Conservation (phyloP, 371 early-diverging fungal species). For the Blastocladiella emersonii region DNA sequence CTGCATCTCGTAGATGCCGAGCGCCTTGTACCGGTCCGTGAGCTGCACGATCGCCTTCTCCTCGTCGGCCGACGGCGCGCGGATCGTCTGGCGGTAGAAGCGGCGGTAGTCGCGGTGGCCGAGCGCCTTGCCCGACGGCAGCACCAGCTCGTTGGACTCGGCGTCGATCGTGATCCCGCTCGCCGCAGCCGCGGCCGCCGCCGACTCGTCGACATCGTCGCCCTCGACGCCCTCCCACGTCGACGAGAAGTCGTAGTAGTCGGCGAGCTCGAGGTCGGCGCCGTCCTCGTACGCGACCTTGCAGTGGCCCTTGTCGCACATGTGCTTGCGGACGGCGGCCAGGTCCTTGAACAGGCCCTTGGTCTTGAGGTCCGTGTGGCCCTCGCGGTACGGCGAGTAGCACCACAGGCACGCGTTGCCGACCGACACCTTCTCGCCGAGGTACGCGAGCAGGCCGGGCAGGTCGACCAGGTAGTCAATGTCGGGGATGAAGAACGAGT, state of each 20-base stretch:
- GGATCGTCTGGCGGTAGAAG: constrained; percentile 77
- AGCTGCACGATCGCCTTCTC: constrained; percentile 42
- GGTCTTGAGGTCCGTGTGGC: constrained; percentile 29
- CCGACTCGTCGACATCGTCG: neutral
- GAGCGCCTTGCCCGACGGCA: constrained; percentile 67
- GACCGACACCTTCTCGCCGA: constrained; percentile 85
- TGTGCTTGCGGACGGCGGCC: constrained; percentile 87
- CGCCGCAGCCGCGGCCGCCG: neutral
- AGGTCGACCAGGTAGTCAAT: constrained; percentile 80
- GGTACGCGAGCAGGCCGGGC: constrained; percentile 70
- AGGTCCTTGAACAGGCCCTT: constrained; percentile 67
- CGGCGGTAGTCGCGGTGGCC: constrained; percentile 69
- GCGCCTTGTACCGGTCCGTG: constrained; percentile 33
- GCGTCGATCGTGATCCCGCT: constrained; percentile 2
- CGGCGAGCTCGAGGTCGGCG: constrained; percentile 74
- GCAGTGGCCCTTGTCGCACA: constrained; percentile 88
- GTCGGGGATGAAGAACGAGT: constrained; percentile 93
- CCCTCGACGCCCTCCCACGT: constrained; percentile 26
- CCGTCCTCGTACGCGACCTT: constrained; percentile 77
- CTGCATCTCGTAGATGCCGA: constrained; percentile 17
- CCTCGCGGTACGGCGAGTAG: constrained; percentile 7
- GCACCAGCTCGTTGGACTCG: constrained; percentile 54
- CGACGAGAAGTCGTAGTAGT: constrained; percentile 82
- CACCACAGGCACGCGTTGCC: constrained; percentile 90
- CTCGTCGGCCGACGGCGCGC: constrained; percentile 45